phyloP scores from a whole-genome alignment of 805 yeast species.

The Candida coleopterorum region DNA sequence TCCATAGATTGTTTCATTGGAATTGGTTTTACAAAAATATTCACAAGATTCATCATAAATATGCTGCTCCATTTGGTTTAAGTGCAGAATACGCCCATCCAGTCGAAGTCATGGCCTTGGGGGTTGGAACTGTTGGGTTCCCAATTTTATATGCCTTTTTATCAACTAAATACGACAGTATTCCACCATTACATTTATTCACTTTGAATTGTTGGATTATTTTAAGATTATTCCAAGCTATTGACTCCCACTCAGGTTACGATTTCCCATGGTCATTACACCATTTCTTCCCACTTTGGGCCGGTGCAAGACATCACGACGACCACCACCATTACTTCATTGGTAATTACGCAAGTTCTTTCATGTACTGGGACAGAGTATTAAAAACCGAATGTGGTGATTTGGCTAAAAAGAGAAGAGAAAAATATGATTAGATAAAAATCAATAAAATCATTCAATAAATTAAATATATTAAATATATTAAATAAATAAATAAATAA shows the following conservation, averaged over 20 bases:
- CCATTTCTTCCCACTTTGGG: slow-evolving; percentile 93
- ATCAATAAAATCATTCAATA: too few relatives aligned
- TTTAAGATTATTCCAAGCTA: slow-evolving; percentile 89
- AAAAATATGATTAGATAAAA: slow-evolving; percentile 47
- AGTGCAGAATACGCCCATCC: slow-evolving; percentile 99
- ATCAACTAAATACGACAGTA: slow-evolving; percentile 44
- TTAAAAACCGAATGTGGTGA: slow-evolving; percentile 90
- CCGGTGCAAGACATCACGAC: slow-evolving; percentile 98
- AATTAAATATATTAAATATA: too few relatives aligned
- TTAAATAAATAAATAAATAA: too few relatives aligned
- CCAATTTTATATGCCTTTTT: slow-evolving; percentile 81
- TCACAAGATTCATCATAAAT: slow-evolving; percentile 96
- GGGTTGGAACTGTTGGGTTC: slow-evolving; percentile 94
- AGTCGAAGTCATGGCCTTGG: slow-evolving; percentile 82
- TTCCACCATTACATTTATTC: slow-evolving; percentile 64
- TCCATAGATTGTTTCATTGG: slow-evolving; percentile 85
- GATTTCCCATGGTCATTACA: slow-evolving; percentile 97
- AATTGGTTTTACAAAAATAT: slow-evolving; percentile 87
- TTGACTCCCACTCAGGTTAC: slow-evolving; percentile 96
- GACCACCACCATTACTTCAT: slow-evolving; percentile 94
- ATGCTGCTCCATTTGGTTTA: slow-evolving; percentile 96
- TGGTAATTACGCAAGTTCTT: slow-evolving; percentile 91
- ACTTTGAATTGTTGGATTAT: slow-evolving; percentile 89
- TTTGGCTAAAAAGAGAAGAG: slow-evolving; percentile 72
- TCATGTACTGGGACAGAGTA: slow-evolving; percentile 92